Conservation (phyloP, 345 rosid genomes). For the Populus alba region DNA sequence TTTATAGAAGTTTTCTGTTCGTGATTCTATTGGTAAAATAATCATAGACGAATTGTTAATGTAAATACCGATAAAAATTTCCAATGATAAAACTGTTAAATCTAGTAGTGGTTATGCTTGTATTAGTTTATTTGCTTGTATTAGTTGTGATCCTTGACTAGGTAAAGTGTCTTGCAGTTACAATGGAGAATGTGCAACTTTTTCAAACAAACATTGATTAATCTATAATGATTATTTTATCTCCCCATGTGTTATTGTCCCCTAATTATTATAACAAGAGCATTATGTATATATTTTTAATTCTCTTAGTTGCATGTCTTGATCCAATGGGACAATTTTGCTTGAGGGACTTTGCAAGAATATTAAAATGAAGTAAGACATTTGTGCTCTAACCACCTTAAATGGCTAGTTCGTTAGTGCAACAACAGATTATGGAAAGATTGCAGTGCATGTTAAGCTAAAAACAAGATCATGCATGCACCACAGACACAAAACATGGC, state of each 20-base stretch:
- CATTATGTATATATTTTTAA: background rate
- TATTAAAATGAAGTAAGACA: background rate
- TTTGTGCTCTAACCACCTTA: conserved; percentile 1
- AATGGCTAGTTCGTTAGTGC: background rate
- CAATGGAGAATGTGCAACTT: background rate
- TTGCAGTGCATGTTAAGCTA: background rate
- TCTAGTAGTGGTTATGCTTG: background rate
- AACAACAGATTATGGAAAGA: background rate
- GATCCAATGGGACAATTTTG: background rate
- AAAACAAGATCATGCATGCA: background rate
- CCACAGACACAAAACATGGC: background rate
- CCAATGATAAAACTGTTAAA: no score
- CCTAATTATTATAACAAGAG: background rate
- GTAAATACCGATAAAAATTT: no score
- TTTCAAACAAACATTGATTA: background rate
- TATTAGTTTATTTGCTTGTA: background rate
- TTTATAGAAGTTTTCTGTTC: accelerated
- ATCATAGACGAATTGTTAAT: no score
- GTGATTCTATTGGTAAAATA: no score
- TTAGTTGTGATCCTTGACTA: background rate
- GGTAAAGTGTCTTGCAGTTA: background rate
- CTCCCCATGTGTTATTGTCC: background rate
- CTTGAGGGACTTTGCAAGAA: background rate
- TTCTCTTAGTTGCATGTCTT: background rate
- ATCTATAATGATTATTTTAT: background rate